These are phyloP conservation scores for Penicillium chermesinum DNA, from an alignment of 495 filamentous ascomycete genomes.

Conservation along the genomic window DNA sequence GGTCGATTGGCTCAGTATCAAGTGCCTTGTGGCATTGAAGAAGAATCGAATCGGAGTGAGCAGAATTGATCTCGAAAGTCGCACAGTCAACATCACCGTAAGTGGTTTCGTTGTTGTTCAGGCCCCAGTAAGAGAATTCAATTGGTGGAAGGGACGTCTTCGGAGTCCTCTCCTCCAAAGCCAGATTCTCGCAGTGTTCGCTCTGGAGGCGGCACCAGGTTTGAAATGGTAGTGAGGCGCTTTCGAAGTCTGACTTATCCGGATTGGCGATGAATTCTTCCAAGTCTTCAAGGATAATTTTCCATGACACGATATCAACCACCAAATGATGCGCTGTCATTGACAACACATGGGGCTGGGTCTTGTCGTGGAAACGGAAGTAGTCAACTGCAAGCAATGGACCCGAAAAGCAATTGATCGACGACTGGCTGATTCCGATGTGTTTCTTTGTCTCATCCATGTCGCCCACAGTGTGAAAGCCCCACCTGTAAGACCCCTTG, in stretches of 20 bases:
- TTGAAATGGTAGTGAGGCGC: constrained; percentile 54
- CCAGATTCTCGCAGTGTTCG: constrained; percentile 28
- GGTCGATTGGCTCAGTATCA: constrained; percentile 48
- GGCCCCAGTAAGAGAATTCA: constrained; percentile 48
- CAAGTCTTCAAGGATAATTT: constrained; percentile 60
- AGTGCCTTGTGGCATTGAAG: constrained; percentile 44
- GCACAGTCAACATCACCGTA: constrained; percentile 47
- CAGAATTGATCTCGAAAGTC: constrained; percentile 41
- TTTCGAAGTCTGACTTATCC: constrained; percentile 21
- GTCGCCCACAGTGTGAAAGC: constrained; percentile 14
- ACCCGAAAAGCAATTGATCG: constrained; percentile 39
- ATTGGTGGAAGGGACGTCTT: constrained; percentile 21
- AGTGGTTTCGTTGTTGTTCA: constrained; percentile 39
- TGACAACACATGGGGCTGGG: constrained; percentile 47
- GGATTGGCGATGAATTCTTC: constrained; percentile 56
- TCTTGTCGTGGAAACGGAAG: constrained; percentile 43
- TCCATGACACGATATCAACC: constrained; percentile 68
- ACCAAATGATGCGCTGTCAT: constrained; percentile 64
- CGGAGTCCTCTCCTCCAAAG: constrained; percentile 24
- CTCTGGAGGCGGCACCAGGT: constrained; percentile 53
- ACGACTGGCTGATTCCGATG: constrained; percentile 37
- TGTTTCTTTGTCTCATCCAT: constrained; percentile 26
- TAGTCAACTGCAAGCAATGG: constrained; percentile 42
- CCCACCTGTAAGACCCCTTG: constrained; percentile 34
- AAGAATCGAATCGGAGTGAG: constrained; percentile 39